Conservation (phyloP, 2,329 filamentous ascomycete genomes). For the Colletotrichum spaethianum region DNA sequence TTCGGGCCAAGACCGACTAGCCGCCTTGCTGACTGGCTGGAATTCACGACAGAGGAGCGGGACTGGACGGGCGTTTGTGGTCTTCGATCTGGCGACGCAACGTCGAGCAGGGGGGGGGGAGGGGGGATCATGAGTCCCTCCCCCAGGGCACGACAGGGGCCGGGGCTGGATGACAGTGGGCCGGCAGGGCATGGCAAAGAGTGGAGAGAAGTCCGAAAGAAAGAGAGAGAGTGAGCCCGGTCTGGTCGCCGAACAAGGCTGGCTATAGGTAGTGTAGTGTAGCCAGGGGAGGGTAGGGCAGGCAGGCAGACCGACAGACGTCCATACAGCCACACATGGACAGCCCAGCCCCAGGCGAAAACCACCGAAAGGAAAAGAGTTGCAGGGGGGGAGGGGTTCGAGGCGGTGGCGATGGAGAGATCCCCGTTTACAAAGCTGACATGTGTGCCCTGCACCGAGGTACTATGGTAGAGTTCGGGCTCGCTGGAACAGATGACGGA, state of each 20-base stretch:
- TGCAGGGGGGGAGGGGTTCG: slow-evolving; percentile 13
- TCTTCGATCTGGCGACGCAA: slow-evolving; percentile 36
- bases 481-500: neutral
- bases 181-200: slow-evolving; percentile 1
- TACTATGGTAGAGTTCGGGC: slow-evolving; percentile 1
- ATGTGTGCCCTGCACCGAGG: neutral
- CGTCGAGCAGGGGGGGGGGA: slow-evolving; percentile 4
- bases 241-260: neutral
- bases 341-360: neutral
- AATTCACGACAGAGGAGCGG: slow-evolving; percentile 16
- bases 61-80: slow-evolving; percentile 38
- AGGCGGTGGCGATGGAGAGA: slow-evolving; percentile 24
- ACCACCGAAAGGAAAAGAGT: neutral
- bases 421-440: slow-evolving; percentile 1
- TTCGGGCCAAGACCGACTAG: neutral
- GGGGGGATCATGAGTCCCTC: neutral
- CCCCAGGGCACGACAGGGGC: neutral
- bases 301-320: neutral
- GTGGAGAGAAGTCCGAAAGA: slow-evolving; percentile 5
- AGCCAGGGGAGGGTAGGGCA: neutral
- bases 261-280: neutral
- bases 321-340: neutral
- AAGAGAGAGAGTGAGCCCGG: neutral
- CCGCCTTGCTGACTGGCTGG: slow-evolving; percentile 8
- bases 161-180: neutral